Conservation (phyloP, 2,329 filamentous ascomycete species). For the Venturia nashicola region DNA sequence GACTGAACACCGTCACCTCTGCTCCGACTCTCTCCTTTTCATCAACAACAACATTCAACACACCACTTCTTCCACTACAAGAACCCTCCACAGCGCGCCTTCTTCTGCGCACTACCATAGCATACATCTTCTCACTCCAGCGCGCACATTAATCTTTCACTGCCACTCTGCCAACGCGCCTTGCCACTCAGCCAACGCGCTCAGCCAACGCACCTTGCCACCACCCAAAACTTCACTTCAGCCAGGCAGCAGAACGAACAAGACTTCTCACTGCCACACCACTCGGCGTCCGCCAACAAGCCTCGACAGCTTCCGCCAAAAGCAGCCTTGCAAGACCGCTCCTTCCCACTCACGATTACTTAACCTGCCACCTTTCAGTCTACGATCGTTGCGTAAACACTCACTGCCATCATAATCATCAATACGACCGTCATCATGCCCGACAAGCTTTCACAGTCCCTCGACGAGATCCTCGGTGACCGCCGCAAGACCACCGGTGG, state of each 20-base stretch:
- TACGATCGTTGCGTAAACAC: constrained; percentile 10
- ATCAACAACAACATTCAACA: too few species aligned
- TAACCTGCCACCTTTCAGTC: constrained; percentile 12
- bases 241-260: not conserved
- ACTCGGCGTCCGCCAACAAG: not conserved
- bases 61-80: not conserved
- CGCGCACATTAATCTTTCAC: not conserved
- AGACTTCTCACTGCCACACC: not conserved
- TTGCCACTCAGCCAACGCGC: not conserved
- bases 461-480: constrained; percentile 91
- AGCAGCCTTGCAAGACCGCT: not conserved
- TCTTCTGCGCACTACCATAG: not conserved
- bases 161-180: not conserved
- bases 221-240: not conserved
- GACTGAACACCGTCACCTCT: too few species aligned
- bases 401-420: not conserved
- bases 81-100: not conserved
- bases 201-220: not conserved
- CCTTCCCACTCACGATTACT: constrained; percentile 6
- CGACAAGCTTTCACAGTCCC: constrained; percentile 85
- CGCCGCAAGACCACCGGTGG: constrained; percentile 44
- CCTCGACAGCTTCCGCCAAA: not conserved
- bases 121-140: not conserved
- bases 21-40: not conserved
- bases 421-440: constrained; percentile 9